Base-by-base conservation (phyloP, 441 rosid species). In the Hypseocharis bilobata region DNA sequence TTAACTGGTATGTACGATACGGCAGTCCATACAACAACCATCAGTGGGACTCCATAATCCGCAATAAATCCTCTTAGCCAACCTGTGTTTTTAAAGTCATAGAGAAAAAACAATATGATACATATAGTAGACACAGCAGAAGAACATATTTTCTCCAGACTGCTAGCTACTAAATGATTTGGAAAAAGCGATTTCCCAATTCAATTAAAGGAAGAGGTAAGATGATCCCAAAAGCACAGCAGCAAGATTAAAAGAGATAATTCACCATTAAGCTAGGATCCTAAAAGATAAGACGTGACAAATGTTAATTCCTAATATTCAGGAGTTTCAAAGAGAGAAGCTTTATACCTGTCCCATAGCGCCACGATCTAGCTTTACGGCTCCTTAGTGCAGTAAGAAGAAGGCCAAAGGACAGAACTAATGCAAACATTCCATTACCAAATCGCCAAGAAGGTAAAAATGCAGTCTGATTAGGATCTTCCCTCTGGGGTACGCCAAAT, bases 281-380 rank as follows among this genome's bases (percentile, higher is more conserved):
- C 16, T 47, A 17, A 47, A 2, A 3, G 2, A 47, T 16, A 47
- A 47, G 6, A 47, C n/a, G 54, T 32, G 4, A 32, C 3, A 17
- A n/a, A 47, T 16, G 54, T 47, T 5, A 47, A 47, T 47, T 19
- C 54, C 54, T 5, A n/a, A n/a, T 28, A 10, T 27, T 44, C 30
- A 27, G 27, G 57, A 40, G 8, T 17, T 20, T 45, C 1, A 16
- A 8, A 29, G 20, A 47, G 62, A 71, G 40, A 58, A 63, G 57
- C 63, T 44, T 60, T 59, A 40, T 82, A 87, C 93, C 93, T 69
- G 91, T 59, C 54, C 88, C 91, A 73, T 87, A 87, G 66, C 85
- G 86, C 87, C 91, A 85, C 17, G 88, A 83, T 76, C 93, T 84
- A 68, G 93, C 91, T 76, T 84, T 87, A 69, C 93, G 88, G 80